These are phyloP conservation scores for Alternaria consortialis DNA, from an alignment of 2,329 filamentous ascomycete species.

Conservation along the genomic window DNA sequence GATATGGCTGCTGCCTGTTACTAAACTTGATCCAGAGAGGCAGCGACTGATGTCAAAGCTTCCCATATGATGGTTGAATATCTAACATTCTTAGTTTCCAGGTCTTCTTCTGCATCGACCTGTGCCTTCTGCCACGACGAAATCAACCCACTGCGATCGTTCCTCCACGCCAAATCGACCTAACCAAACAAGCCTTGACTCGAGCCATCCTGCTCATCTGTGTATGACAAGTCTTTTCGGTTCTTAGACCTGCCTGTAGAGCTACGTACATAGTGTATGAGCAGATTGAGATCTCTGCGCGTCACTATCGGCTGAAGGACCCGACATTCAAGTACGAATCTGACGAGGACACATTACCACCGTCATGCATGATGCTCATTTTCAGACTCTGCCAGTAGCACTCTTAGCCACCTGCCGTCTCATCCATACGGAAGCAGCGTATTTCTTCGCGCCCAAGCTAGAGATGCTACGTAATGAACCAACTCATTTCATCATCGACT, in stretches of 20 bases:
- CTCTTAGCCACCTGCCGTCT: background rate
- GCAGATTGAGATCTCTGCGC: background rate
- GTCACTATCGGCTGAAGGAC: background rate
- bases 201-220: background rate
- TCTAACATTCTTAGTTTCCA: background rate
- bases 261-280: background rate
- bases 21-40: background rate
- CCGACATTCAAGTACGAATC: background rate
- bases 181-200: background rate
- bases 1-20: no score
- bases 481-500: background rate
- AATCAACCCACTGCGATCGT: background rate
- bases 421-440: background rate
- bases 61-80: background rate
- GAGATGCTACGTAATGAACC: background rate
- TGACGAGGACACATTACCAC: background rate
- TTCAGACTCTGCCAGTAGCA: background rate
- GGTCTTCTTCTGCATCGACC: background rate
- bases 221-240: background rate
- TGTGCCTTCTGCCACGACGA: background rate
- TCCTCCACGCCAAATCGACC: background rate
- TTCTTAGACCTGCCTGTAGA: background rate
- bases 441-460: background rate
- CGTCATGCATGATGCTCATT: background rate
- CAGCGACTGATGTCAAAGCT: background rate